Evolutionary conservation across 2,329 filamentous ascomycete species (phyloP), one percentile per base, ranked within the genome.

Genomic region (Fusarium oligoseptatum): DNA sequence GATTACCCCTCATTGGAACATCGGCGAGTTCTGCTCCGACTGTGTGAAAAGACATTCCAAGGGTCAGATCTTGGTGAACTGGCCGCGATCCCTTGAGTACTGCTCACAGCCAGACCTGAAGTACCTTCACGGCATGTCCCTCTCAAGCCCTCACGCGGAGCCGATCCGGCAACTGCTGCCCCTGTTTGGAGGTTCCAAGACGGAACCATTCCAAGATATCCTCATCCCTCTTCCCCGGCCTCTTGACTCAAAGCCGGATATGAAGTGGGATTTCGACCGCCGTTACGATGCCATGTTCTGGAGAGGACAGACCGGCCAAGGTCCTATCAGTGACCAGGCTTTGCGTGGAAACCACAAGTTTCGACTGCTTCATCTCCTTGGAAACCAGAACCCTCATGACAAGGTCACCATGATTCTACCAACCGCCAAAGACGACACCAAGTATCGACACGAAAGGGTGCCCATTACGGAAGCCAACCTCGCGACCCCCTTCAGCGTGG

Each of bases 51-150:
- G 89, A 1, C 93, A 95, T 77, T 93, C 93, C 0, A 84, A 89
- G 20, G 91, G 90, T 3, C 90, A 91, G 24, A 93, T 94, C 76
- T 83, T 95, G 7, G 84, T 86, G 6, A 87, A 93, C 75, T 95
- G 93, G 91, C 85, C 87, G 1, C 80, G 87, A 10, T 90, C 92
- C 6, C 87, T 91, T 7, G 89, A 94, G 56, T 87, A 92, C 32
- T 97, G 94, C 79, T 89, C 93, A 69, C 94, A 97, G 78, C 92
- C 94, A 1, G 94, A 97, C 73, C 85, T 96, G 36, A 89, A 90
- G 32, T 87, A 92, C 70, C 86, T 96, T 1, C 94, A 96, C 77
- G 92, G 93, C 48, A 91, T 96, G 78, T 91, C 94, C 80, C 86
- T 93, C 45, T 90, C 89, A 0, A 89, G 92, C 0, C 89, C 92